A percentile compares a stretch with the other conserved stretches of the same genome.
These are phyloP conservation scores for Elaeagnus macrophylla DNA, from an alignment of 306 rosid genomes.

Conservation along the genomic window DNA sequence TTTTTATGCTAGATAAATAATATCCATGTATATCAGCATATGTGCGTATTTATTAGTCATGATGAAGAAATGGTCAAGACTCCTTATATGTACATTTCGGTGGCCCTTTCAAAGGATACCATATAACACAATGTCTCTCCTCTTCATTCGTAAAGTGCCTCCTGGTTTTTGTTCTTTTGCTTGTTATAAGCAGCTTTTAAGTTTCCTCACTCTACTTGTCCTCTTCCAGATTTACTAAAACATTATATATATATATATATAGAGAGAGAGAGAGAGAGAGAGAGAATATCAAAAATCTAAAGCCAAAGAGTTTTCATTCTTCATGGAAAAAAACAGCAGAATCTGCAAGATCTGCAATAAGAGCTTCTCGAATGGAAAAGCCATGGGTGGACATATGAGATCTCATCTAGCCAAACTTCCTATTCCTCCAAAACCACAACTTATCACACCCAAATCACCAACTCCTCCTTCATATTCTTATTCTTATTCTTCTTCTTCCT, in stretches of 20 bases:
- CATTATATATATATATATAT: not conserved
- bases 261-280: not conserved
- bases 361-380: constrained; percentile 44
- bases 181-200: constrained; percentile 24
- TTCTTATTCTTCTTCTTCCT: constrained; percentile 16
- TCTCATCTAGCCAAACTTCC: constrained; percentile 41
- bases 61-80: too few species aligned
- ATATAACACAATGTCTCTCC: constrained; percentile 5
- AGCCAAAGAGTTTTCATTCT: not conserved
- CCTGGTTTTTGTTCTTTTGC: constrained; percentile 28
- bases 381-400: constrained; percentile 76
- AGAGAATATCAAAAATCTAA: not conserved
- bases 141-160: constrained; percentile 15
- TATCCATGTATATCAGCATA: too few species aligned
- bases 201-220: not conserved
- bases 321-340: constrained; percentile 32
- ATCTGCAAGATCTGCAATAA: constrained; percentile 42
- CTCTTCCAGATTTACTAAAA: not conserved
- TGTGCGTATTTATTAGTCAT: too few species aligned
- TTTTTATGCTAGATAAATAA: too few species aligned
- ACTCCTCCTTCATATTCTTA: constrained; percentile 7
- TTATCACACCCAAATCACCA: not conserved
- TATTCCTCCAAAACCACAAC: constrained; percentile 29
- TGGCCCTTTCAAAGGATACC: constrained; percentile 1
- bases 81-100: too few species aligned